Conservation (phyloP, 768 basidiomycete species). For the Leccinum truebloodii region DNA sequence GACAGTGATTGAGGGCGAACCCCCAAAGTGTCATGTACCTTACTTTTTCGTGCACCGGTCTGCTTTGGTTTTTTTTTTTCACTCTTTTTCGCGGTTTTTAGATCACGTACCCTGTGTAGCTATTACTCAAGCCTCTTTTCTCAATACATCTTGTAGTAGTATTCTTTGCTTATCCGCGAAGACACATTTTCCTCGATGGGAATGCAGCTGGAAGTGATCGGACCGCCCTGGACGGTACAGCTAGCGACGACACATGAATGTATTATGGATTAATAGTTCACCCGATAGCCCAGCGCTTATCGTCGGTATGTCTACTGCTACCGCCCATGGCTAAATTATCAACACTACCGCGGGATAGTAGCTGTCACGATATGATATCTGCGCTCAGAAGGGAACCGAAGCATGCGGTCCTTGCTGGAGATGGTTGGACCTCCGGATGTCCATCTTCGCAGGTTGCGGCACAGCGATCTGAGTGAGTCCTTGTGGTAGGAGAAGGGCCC, state of each 20-base stretch:
- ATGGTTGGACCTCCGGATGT: slow-evolving; percentile 22
- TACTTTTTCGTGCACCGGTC: not conserved
- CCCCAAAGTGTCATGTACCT: not conserved
- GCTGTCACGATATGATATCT: slow-evolving; percentile 33
- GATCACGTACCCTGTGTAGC: slow-evolving; percentile 20
- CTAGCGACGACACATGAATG: not conserved
- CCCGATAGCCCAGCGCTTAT: slow-evolving; percentile 34
- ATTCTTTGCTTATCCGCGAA: slow-evolving; percentile 1
- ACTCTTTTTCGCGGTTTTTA: slow-evolving; percentile 2
- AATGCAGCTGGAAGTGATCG: not conserved
- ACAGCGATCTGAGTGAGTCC: slow-evolving; percentile 36
- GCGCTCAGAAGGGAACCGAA: slow-evolving; percentile 29
- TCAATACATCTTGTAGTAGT: slow-evolving; percentile 11
- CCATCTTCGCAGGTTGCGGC: slow-evolving; percentile 18
- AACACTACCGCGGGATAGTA: slow-evolving; percentile 5
- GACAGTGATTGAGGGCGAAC: slow-evolving; percentile 25
- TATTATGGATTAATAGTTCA: slow-evolving; percentile 3
- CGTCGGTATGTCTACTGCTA: slow-evolving; percentile 2
- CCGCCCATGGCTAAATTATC: slow-evolving; percentile 9
- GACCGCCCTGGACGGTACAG: not conserved
- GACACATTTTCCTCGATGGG: not conserved
- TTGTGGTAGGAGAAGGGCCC: slow-evolving; percentile 39
- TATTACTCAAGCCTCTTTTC: slow-evolving; percentile 3
- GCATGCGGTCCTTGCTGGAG: slow-evolving; percentile 31
- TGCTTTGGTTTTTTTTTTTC: slow-evolving; percentile 1